Percentiles rank a stretch among this genome's conserved stretches.
Evolutionary conservation across 306 rosid genomes (phyloP).

Genomic region (Fragaria nilgerrensis): DNA sequence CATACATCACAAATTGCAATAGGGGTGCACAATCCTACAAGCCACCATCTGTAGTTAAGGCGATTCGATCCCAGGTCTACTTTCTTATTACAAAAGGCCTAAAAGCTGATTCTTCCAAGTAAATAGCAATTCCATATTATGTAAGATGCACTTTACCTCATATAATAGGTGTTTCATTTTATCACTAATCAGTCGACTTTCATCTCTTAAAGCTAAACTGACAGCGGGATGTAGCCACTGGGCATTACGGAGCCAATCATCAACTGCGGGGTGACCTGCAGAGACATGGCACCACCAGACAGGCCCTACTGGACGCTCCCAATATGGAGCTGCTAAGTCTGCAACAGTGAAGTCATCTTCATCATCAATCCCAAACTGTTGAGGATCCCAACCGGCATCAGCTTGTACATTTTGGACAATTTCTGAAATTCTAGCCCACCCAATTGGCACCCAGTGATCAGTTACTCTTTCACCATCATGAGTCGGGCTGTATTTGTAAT

Average conservation of each 20-base stretch:
- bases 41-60: not conserved
- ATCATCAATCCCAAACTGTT: conserved; percentile 46
- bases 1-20: not conserved
- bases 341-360: conserved; percentile 82
- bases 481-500: conserved; percentile 24
- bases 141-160: conserved; percentile 51
- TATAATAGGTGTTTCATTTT: conserved; percentile 86
- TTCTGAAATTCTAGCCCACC: conserved; percentile 84
- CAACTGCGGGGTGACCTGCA: conserved; percentile 63
- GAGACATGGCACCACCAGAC: conserved; percentile 94
- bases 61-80: not conserved
- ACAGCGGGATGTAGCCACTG: conserved; percentile 95
- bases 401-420: conserved; percentile 65
- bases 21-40: not conserved
- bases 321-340: conserved; percentile 80
- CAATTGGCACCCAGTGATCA: conserved; percentile 81
- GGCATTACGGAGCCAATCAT: conserved; percentile 72
- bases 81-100: not conserved
- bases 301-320: conserved; percentile 95
- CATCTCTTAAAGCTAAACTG: conserved; percentile 79
- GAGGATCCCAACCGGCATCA: conserved; percentile 53
- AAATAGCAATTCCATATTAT: conserved; percentile 1
- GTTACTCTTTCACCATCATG: conserved; percentile 39
- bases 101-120: conserved; percentile 6
- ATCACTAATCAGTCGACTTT: conserved; percentile 77